Conservation (phyloP, 2,329 filamentous ascomycete genomes). For the Pestalotiopsis fici region DNA sequence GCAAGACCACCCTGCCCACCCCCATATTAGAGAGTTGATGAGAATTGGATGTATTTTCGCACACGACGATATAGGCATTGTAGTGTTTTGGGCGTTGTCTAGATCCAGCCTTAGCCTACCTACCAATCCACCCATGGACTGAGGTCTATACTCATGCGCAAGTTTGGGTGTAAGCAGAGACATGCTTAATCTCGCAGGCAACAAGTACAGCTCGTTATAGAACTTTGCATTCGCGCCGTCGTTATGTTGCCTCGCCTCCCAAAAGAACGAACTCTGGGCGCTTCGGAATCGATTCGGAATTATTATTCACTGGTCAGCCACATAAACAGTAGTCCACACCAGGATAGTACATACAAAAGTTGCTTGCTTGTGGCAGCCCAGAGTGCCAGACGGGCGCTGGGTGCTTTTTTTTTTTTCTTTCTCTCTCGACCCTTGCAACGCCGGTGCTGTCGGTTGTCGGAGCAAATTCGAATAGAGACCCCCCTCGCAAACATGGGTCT, state of each 20-base stretch:
- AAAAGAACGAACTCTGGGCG: neutral
- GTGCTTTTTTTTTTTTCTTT: too few species aligned
- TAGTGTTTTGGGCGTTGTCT: neutral
- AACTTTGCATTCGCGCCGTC: neutral
- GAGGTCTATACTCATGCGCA: neutral
- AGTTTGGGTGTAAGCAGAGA: neutral
- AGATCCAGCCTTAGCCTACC: neutral
- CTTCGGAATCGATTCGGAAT: neutral
- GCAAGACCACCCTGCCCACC: neutral
- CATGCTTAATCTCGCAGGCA: neutral
- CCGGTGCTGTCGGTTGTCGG: slow-evolving; percentile 4
- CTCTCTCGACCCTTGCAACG: neutral
- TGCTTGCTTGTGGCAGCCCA: neutral
- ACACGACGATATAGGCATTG: neutral
- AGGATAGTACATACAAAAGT: neutral
- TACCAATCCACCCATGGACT: neutral
- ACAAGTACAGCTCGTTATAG: neutral
- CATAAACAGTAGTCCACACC: neutral
- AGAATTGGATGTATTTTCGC: neutral
- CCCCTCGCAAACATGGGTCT: neutral
- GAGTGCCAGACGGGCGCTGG: neutral
- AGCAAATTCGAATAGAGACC: neutral
- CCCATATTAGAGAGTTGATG: neutral
- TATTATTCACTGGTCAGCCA: neutral
- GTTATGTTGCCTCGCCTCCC: neutral